These are phyloP conservation scores for Trichoderma arundinaceum DNA, from an alignment of 2,329 filamentous ascomycete genomes.

Conservation along the genomic window DNA sequence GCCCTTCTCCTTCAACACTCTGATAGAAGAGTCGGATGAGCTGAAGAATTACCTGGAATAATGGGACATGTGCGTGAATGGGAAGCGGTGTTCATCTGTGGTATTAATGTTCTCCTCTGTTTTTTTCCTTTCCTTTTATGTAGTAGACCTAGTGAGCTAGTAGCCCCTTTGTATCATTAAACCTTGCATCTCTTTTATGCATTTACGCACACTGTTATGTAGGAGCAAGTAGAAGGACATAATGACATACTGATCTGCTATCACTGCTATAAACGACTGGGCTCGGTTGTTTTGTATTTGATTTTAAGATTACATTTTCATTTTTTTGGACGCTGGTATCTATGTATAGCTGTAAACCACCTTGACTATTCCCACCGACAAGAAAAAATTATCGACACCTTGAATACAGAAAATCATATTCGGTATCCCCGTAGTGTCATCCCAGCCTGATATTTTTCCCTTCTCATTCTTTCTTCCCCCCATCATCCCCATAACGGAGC, in stretches of 20 bases:
- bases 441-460: background rate
- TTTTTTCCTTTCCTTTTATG: slow-evolving; percentile 9
- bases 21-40: slow-evolving; percentile 82
- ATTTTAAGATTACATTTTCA: background rate
- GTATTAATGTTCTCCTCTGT: slow-evolving; percentile 16
- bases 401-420: background rate
- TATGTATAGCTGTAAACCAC: background rate
- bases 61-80: slow-evolving; percentile 31
- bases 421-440: background rate
- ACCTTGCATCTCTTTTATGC: slow-evolving; percentile 21
- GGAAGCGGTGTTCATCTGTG: slow-evolving; percentile 9
- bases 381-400: background rate
- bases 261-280: background rate
- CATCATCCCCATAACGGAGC: slow-evolving; percentile 69
- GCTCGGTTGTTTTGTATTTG: background rate
- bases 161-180: slow-evolving; percentile 42
- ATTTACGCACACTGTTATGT: background rate
- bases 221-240: slow-evolving; percentile 10
- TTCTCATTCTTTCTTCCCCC: too few relatives aligned
- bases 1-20: slow-evolving; percentile 84
- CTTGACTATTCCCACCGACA: background rate
- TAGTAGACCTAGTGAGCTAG: slow-evolving; percentile 40
- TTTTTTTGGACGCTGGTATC: slow-evolving; percentile 18
- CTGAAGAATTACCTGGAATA: slow-evolving; percentile 61
- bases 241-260: slow-evolving; percentile 2